These are phyloP conservation scores for Ogataea pignaliae DNA, from an alignment of 805 yeast species.

Conservation along the genomic window DNA sequence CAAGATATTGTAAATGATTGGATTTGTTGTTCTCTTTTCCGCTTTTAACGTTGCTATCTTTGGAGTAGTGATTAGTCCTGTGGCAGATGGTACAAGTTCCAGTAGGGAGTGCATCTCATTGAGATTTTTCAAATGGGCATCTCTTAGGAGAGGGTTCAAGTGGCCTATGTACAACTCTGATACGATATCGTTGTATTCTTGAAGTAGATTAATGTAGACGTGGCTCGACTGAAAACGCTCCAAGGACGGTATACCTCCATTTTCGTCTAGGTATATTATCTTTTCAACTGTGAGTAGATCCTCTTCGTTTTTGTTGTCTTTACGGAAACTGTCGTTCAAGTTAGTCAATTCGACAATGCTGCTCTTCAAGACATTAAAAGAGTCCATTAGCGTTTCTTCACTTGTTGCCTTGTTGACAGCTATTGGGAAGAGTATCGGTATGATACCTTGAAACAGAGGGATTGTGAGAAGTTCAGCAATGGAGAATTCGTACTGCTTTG, in stretches of 20 bases:
- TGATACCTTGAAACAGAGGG: slow-evolving; percentile 38
- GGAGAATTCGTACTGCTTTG: slow-evolving; percentile 18
- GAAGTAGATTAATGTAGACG: slow-evolving; percentile 78
- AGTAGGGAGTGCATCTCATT: slow-evolving; percentile 59
- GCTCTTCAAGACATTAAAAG: slow-evolving; percentile 37
- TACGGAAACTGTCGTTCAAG: slow-evolving; percentile 17
- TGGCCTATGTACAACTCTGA: slow-evolving; percentile 62
- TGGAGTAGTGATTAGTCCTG: slow-evolving; percentile 88
- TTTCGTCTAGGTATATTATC: slow-evolving; percentile 67
- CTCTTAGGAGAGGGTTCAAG: slow-evolving; percentile 39
- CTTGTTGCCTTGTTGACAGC: slow-evolving; percentile 33
- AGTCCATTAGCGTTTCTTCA: slow-evolving; percentile 30
- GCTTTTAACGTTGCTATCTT: slow-evolving; percentile 52
- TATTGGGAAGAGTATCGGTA: slow-evolving; percentile 65
- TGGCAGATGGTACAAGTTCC: slow-evolving; percentile 42
- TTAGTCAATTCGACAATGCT: slow-evolving; percentile 33
- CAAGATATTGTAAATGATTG: slow-evolving; percentile 81
- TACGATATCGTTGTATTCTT: slow-evolving; percentile 66
- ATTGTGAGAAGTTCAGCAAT: slow-evolving; percentile 36
- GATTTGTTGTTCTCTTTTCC: slow-evolving; percentile 50
- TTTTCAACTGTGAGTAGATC: slow-evolving; percentile 66
- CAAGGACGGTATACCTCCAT: slow-evolving; percentile 88
- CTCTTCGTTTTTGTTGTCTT: slow-evolving; percentile 13
- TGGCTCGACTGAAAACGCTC: slow-evolving; percentile 82
- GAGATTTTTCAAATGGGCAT: slow-evolving; percentile 62